These are phyloP conservation scores for Scedosporium aurantiacum DNA, from an alignment of 2,329 filamentous ascomycete species.

Conservation along the genomic window DNA sequence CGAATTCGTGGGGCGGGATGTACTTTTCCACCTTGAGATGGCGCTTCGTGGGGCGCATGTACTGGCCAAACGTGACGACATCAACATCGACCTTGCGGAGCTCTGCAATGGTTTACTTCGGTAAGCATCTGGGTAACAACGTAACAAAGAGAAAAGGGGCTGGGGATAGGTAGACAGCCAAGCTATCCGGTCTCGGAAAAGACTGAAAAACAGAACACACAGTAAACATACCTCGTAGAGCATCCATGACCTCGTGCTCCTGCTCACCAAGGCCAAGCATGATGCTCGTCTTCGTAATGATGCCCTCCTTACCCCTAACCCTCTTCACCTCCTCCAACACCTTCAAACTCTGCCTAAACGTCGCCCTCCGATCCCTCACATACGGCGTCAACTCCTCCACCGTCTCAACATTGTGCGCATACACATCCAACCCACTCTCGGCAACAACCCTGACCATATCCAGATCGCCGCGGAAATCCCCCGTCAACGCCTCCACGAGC, in stretches of 20 bases:
- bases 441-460: constrained; percentile 84
- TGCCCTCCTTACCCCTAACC: constrained; percentile 49
- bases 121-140: neutral
- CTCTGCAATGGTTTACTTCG: constrained; percentile 33
- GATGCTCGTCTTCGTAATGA: constrained; percentile 98
- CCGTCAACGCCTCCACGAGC: constrained; percentile 74
- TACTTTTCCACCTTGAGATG: constrained; percentile 97
- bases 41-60: constrained; percentile 97
- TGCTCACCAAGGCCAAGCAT: constrained; percentile 95
- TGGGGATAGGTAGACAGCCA: too few species aligned
- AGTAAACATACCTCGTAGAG: constrained; percentile 47
- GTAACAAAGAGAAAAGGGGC: too few species aligned
- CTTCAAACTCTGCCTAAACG: constrained; percentile 71
- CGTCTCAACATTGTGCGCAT: constrained; percentile 95
- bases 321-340: constrained; percentile 77
- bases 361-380: constrained; percentile 81
- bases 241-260: constrained; percentile 72
- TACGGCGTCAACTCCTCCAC: constrained; percentile 81
- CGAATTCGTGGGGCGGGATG: constrained; percentile 81
- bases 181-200: too few species aligned
- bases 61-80: constrained; percentile 98
- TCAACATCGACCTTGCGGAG: constrained; percentile 74
- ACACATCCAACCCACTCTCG: constrained; percentile 82
- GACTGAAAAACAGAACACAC: neutral
- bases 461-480: constrained; percentile 75